Percentiles rank a stretch among this genome's conserved stretches.
Evolutionary conservation across 2,329 filamentous ascomycete species (phyloP).

Genomic region (Fusarium sp.): DNA sequence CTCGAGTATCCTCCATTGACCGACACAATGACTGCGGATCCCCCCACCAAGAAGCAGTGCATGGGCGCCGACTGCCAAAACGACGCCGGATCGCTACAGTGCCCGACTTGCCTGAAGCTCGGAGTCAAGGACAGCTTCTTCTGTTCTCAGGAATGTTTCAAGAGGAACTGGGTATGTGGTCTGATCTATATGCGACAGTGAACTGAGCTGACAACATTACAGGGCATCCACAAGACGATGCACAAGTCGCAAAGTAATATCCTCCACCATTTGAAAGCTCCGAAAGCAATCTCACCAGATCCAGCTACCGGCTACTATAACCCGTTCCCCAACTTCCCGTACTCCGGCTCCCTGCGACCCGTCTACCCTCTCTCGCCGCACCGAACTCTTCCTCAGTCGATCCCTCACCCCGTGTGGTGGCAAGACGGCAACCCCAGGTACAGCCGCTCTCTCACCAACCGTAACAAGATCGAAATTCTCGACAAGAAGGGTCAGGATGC

Average conservation of each 20-base stretch:
- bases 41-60: conserved; percentile 77
- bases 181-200: conserved; percentile 31
- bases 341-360: conserved; percentile 85
- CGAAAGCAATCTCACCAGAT: conserved; percentile 90
- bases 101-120: conserved; percentile 93
- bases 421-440: conserved; percentile 82
- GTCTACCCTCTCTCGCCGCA: conserved; percentile 86
- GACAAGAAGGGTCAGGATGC: conserved; percentile 85
- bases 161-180: conserved; percentile 91
- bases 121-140: conserved; percentile 93
- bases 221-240: conserved; percentile 83
- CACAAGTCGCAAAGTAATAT: conserved; percentile 82
- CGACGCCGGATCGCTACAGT: conserved; percentile 88
- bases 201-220: conserved; percentile 29
- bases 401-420: conserved; percentile 90
- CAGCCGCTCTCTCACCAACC: conserved; percentile 72
- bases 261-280: conserved; percentile 81
- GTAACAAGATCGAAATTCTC: conserved; percentile 87
- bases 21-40: conserved; percentile 64
- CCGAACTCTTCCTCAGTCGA: conserved; percentile 82
- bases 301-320: conserved; percentile 92
- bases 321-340: conserved; percentile 90
- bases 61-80: conserved; percentile 88
- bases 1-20: background rate
- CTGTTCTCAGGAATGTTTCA: conserved; percentile 99